phyloP scores from a whole-genome alignment of 495 filamentous ascomycete species.

The Symbiotaphrina buchneri region DNA sequence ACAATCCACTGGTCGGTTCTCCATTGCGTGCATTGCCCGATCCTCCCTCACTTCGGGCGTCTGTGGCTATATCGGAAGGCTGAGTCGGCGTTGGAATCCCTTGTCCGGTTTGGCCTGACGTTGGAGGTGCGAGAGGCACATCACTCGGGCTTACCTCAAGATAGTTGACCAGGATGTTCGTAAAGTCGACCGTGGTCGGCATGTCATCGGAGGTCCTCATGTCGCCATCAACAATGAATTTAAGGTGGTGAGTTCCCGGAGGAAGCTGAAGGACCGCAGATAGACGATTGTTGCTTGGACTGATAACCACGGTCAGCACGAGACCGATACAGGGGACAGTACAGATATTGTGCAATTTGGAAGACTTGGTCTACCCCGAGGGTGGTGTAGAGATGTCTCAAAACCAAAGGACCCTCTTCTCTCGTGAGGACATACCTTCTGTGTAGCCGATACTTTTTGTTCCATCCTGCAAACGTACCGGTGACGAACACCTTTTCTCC shows the following conservation, averaged over 20 bases:
- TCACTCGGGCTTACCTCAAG: conserved; percentile 78
- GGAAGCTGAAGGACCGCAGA: conserved; percentile 58
- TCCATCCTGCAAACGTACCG: conserved; percentile 91
- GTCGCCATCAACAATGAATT: conserved; percentile 83
- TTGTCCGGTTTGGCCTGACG: conserved; percentile 1
- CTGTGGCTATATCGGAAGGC: conserved; percentile 1
- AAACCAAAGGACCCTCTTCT: too few species aligned
- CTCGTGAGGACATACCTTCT: conserved; percentile 43
- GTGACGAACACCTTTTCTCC: conserved; percentile 87
- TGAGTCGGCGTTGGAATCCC: conserved; percentile 1
- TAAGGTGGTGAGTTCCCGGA: conserved; percentile 87
- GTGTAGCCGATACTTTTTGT: conserved; percentile 68
- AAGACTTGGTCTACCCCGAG: not conserved
- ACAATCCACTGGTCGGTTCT: conserved; percentile 18
- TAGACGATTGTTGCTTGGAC: conserved; percentile 31
- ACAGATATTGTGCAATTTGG: conserved; percentile 1
- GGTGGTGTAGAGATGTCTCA: not conserved
- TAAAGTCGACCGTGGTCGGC: conserved; percentile 90
- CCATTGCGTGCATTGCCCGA: conserved; percentile 12
- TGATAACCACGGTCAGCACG: too few species aligned
- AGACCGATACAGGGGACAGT: too few species aligned
- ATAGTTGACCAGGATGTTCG: conserved; percentile 92
- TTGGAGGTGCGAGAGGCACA: conserved; percentile 13
- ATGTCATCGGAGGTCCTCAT: conserved; percentile 74
- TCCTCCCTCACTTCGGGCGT: too few species aligned